Evolutionary conservation across 192 early-diverging fungal species (phyloP).

Genomic region (Coemansia sp.): DNA sequence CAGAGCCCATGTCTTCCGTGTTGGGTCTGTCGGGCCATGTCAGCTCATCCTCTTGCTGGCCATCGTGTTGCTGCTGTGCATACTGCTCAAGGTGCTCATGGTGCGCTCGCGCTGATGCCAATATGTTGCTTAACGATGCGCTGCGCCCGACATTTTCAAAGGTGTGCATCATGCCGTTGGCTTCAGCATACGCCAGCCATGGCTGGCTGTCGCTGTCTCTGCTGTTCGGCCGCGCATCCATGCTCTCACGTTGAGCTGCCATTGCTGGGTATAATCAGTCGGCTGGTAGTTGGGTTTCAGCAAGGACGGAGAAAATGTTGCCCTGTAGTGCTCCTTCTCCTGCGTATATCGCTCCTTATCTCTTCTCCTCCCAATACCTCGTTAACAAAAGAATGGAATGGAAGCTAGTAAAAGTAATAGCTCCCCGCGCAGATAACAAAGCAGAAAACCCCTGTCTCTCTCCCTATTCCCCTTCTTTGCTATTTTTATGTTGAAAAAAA

Average conservation of each 20-base stretch:
- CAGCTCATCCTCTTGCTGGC: constrained; percentile 16
- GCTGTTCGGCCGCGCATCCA: constrained; percentile 26
- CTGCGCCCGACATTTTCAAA: constrained; percentile 52
- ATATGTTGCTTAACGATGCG: constrained; percentile 36
- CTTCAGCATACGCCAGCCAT: constrained; percentile 50
- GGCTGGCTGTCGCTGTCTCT: constrained; percentile 29
- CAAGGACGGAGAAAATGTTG: background rate
- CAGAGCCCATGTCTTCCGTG: constrained; percentile 3
- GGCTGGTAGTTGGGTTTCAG: background rate
- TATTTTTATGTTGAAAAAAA: too few species aligned
- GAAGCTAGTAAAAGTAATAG: background rate
- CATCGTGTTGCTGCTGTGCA: constrained; percentile 12
- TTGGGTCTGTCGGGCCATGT: constrained; percentile 8
- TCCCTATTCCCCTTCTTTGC: background rate
- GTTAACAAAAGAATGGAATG: background rate
- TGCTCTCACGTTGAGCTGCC: constrained; percentile 29
- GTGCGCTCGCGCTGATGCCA: constrained; percentile 14
- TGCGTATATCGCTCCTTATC: background rate
- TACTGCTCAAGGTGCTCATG: constrained; percentile 19
- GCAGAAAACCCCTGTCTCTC: background rate
- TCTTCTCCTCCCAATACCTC: background rate
- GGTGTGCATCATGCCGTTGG: constrained; percentile 55
- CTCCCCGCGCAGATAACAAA: background rate
- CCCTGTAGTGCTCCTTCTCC: background rate
- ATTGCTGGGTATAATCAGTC: constrained; percentile 9